These are phyloP conservation scores for Penicillium polonicum DNA, from an alignment of 2,329 filamentous ascomycete genomes.

Conservation along the genomic window DNA sequence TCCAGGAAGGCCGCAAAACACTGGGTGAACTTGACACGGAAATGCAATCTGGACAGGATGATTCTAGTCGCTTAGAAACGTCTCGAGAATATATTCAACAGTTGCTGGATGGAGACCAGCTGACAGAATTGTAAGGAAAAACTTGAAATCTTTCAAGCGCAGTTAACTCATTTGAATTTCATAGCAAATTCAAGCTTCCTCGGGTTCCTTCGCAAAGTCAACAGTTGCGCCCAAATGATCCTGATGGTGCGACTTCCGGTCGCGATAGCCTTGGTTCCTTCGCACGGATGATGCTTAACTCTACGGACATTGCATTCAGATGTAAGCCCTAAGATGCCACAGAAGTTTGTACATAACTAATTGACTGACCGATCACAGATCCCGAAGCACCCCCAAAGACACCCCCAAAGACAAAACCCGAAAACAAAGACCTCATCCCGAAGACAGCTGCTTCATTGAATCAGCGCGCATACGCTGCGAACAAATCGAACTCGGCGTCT, in stretches of 20 bases:
- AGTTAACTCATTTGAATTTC: constrained; percentile 6
- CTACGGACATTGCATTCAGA: constrained; percentile 45
- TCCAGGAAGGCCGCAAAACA: constrained; percentile 51
- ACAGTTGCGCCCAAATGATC: constrained; percentile 15
- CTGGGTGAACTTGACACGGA: constrained; percentile 71
- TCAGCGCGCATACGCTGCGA: constrained; percentile 22
- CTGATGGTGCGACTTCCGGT: constrained; percentile 26
- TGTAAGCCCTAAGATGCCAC: constrained; percentile 34
- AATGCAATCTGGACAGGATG: constrained; percentile 55
- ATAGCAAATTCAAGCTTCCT: constrained; percentile 47
- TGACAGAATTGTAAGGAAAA: constrained; percentile 44
- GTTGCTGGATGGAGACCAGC: constrained; percentile 68
- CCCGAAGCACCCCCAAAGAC: constrained; percentile 29
- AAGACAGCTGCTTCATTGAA: constrained; percentile 24
- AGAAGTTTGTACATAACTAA: neutral
- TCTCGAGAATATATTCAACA: constrained; percentile 72
- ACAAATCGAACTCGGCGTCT: constrained; percentile 48
- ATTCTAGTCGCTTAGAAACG: constrained; percentile 66
- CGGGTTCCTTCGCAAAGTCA: constrained; percentile 24
- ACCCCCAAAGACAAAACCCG: constrained; percentile 23
- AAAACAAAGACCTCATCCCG: constrained; percentile 23
- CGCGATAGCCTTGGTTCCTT: constrained; percentile 50
- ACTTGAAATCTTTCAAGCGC: neutral
- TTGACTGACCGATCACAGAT: constrained; percentile 31
- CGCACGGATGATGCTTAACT: constrained; percentile 54